Percentiles rank a stretch among this genome's conserved stretches.
These are phyloP conservation scores for Pistacia integerrima DNA, from an alignment of 345 rosid species.

Conservation along the genomic window DNA sequence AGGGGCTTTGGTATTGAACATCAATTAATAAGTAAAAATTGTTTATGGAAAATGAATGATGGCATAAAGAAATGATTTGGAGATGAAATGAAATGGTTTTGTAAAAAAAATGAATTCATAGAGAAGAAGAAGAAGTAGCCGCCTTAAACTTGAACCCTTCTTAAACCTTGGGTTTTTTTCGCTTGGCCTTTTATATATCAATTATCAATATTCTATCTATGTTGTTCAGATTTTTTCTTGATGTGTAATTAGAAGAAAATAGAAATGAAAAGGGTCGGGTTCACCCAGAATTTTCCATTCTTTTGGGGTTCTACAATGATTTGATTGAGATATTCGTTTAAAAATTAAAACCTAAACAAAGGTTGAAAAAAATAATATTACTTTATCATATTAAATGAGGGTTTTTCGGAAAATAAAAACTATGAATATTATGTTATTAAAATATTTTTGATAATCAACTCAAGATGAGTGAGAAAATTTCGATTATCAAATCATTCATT, in stretches of 20 bases:
- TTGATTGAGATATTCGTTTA: too few relatives aligned
- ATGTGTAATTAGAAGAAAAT: too few relatives aligned
- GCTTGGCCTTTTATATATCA: not conserved
- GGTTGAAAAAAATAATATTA: too few relatives aligned
- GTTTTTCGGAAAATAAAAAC: too few relatives aligned
- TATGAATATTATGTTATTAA: too few relatives aligned
- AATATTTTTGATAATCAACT: too few relatives aligned
- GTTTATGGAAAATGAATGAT: not conserved
- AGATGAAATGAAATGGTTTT: not conserved
- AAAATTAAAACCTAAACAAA: too few relatives aligned
- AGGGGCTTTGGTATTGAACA: slow-evolving; percentile 55
- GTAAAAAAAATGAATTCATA: not conserved
- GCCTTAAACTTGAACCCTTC: slow-evolving; percentile 44
- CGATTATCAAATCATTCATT: too few relatives aligned
- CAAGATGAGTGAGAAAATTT: too few relatives aligned
- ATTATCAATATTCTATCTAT: not conserved
- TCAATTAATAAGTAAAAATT: slow-evolving; percentile 32
- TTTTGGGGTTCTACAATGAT: not conserved
- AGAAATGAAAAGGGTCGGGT: not conserved
- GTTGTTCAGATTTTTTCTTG: not conserved
- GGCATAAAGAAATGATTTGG: not conserved
- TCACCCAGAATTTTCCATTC: not conserved
- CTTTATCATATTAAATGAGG: too few relatives aligned
- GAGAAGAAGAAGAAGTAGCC: slow-evolving; percentile 18
- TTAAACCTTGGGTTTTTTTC: slow-evolving; percentile 35